Evolutionary conservation across 2,329 filamentous ascomycete genomes (phyloP).

Genomic region (Ceratocystis harringtonii): DNA sequence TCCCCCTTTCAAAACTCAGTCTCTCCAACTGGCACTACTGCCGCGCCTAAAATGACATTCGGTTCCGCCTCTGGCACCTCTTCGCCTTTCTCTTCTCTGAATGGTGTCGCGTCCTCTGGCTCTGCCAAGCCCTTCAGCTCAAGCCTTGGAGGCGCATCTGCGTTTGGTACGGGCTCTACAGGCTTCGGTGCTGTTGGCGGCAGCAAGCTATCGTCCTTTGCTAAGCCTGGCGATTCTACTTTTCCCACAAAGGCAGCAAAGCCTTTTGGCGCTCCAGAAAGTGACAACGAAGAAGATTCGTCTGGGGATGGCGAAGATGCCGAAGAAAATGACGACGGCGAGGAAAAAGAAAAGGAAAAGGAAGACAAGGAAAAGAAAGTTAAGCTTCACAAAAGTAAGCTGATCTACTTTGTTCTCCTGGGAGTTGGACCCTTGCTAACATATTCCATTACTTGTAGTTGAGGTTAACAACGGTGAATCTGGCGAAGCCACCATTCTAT

Average conservation of each 20-base stretch:
- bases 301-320: slow-evolving; percentile 28
- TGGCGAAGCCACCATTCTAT: slow-evolving; percentile 59
- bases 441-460: slow-evolving; percentile 30
- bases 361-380: slow-evolving; percentile 27
- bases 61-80: slow-evolving; percentile 24
- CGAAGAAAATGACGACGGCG: slow-evolving; percentile 35
- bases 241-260: slow-evolving; percentile 45
- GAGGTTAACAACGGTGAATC: slow-evolving; percentile 75
- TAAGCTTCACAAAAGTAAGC: slow-evolving; percentile 55
- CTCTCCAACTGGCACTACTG: neutral
- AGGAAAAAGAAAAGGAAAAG: slow-evolving; percentile 39
- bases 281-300: slow-evolving; percentile 39
- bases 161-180: slow-evolving; percentile 31
- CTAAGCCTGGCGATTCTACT: slow-evolving; percentile 39
- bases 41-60: slow-evolving; percentile 35
- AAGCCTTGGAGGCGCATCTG: slow-evolving; percentile 23
- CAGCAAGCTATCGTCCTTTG: slow-evolving; percentile 35
- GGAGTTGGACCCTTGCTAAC: neutral
- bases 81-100: slow-evolving; percentile 35
- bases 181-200: slow-evolving; percentile 51
- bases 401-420: neutral
- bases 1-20: slow-evolving; percentile 23
- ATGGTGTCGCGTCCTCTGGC: slow-evolving; percentile 19
- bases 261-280: slow-evolving; percentile 64
- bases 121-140: slow-evolving; percentile 34